phyloP scores from a whole-genome alignment of 2,329 filamentous ascomycete genomes.

The Aspergillus chevalieri region DNA sequence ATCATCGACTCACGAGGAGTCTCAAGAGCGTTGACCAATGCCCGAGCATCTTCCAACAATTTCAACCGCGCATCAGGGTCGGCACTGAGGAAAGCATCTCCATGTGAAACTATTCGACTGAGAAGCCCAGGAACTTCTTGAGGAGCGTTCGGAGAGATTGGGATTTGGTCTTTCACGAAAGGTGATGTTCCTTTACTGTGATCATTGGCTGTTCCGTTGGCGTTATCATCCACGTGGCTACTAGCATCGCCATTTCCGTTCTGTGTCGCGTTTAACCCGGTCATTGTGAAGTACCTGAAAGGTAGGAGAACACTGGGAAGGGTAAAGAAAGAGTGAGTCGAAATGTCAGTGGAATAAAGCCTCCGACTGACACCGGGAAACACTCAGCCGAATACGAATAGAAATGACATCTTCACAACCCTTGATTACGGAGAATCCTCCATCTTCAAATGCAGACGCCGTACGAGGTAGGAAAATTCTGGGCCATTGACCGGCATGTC shows the following conservation, averaged over 20 bases:
- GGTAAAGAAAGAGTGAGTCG: too few species aligned
- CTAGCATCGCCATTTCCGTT: neutral
- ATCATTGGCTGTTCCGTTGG: neutral
- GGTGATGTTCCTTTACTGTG: neutral
- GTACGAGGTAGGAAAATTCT: too few species aligned
- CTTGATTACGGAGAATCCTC: too few species aligned
- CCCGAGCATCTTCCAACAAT: slow-evolving; percentile 21
- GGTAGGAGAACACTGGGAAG: neutral
- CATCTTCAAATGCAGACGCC: too few species aligned
- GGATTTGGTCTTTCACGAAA: neutral
- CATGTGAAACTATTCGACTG: slow-evolving; percentile 10
- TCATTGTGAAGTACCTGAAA: neutral
- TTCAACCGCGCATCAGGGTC: slow-evolving; percentile 12
- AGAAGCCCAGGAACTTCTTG: slow-evolving; percentile 14
- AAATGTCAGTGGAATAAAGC: too few species aligned
- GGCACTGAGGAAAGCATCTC: slow-evolving; percentile 8
- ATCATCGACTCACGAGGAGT: slow-evolving; percentile 26
- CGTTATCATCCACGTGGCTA: neutral
- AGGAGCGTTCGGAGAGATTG: slow-evolving; percentile 11
- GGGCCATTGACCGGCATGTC: too few species aligned
- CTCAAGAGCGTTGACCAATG: slow-evolving; percentile 20
- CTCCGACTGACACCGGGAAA: too few species aligned
- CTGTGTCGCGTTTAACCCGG: neutral
- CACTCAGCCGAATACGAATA: too few species aligned
- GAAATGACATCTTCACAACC: too few species aligned